phyloP scores from a whole-genome alignment of 345 rosid genomes.

The Lepidium didymum region DNA sequence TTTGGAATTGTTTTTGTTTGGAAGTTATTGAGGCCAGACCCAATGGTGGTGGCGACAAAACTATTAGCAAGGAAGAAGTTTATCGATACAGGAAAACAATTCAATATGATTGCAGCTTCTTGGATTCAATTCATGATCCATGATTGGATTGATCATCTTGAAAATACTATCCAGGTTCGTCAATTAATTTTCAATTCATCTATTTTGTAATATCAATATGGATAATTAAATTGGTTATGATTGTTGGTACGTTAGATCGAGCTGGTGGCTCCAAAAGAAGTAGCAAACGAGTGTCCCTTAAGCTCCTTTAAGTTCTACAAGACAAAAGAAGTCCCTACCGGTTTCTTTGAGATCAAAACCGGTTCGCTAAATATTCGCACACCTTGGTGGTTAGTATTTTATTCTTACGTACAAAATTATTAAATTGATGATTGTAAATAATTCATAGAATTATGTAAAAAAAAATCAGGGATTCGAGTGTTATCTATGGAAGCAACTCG shows the following conservation, averaged over 20 bases:
- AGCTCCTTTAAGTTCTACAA: slow-evolving; percentile 39
- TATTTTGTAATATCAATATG: not conserved
- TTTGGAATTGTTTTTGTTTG: not conserved
- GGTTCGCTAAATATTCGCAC: slow-evolving; percentile 43
- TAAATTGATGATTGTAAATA: not conserved
- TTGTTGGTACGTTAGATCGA: slow-evolving; percentile 31
- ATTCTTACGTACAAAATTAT: not conserved
- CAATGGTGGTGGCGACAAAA: slow-evolving; percentile 46
- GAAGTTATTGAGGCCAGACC: slow-evolving; percentile 39
- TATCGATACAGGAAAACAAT: slow-evolving; percentile 50
- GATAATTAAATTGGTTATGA: not conserved
- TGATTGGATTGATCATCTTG: slow-evolving; percentile 65
- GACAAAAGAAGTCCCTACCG: slow-evolving; percentile 48
- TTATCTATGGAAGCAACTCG: slow-evolving; percentile 40
- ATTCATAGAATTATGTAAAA: not conserved
- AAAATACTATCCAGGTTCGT: slow-evolving; percentile 46
- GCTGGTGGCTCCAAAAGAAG: slow-evolving; percentile 42
- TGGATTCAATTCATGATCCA: slow-evolving; percentile 73
- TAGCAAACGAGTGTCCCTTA: slow-evolving; percentile 44
- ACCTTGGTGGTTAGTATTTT: slow-evolving; percentile 49
- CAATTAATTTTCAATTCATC: not conserved
- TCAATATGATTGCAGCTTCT: slow-evolving; percentile 56
- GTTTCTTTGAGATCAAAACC: slow-evolving; percentile 34
- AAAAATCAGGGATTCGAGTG: slow-evolving; percentile 51
- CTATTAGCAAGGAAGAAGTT: slow-evolving; percentile 35